Conservation (phyloP, 805 yeast species). For the Saccharomycopsis capsularis region DNA sequence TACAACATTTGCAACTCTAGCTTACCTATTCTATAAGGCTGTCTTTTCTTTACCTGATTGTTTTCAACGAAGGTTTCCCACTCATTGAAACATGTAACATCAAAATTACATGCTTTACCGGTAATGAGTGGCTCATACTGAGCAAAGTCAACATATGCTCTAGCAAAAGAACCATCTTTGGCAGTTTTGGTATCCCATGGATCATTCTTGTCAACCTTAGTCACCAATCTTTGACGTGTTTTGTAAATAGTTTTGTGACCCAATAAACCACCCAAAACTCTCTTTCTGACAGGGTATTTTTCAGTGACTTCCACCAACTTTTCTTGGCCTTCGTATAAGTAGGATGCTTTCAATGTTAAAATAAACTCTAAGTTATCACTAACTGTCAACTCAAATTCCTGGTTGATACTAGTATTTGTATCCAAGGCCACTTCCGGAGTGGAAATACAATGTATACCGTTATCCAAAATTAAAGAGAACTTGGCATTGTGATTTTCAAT, state of each 20-base stretch:
- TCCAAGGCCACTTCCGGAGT: slow-evolving; percentile 44
- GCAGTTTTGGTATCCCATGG: slow-evolving; percentile 63
- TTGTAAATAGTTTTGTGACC: slow-evolving; percentile 34
- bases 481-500: slow-evolving; percentile 36
- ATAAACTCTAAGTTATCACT: slow-evolving; percentile 55
- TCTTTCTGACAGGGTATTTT: slow-evolving; percentile 40
- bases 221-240: slow-evolving; percentile 40
- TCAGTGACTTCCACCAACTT: slow-evolving; percentile 56
- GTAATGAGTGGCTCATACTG: slow-evolving; percentile 50
- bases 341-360: slow-evolving; percentile 64
- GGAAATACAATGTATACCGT: slow-evolving; percentile 72
- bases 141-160: slow-evolving; percentile 60
- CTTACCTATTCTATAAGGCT: slow-evolving; percentile 59
- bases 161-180: slow-evolving; percentile 82
- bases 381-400: slow-evolving; percentile 75
- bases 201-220: slow-evolving; percentile 44
- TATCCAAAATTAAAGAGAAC: slow-evolving; percentile 53
- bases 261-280: slow-evolving; percentile 40
- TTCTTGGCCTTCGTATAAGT: slow-evolving; percentile 38
- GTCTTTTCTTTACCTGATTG: slow-evolving; percentile 29
- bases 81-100: slow-evolving; percentile 66
- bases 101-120: slow-evolving; percentile 45
- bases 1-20: slow-evolving; percentile 62
- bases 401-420: slow-evolving; percentile 38
- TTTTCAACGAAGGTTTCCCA: slow-evolving; percentile 53